Evolutionary conservation across 148 eudicot genomes (phyloP).

Genomic region (Chenopodium quinoa): DNA sequence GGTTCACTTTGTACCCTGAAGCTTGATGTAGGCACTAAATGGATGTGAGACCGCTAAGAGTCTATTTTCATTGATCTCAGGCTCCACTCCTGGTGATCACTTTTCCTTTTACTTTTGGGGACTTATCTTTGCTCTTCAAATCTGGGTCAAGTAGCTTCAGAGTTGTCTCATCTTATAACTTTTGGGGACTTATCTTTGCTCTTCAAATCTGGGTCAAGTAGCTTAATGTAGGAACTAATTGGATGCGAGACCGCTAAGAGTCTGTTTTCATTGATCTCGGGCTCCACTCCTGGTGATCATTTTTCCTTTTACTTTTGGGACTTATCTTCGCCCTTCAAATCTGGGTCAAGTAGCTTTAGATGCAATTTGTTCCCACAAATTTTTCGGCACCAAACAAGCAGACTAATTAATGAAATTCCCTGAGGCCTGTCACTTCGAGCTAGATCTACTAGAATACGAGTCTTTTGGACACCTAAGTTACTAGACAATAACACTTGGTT

Average conservation of each 20-base stretch:
- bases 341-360: too few relatives aligned
- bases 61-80: not conserved
- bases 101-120: not conserved
- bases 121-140: not conserved
- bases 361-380: not conserved
- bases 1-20: too few relatives aligned
- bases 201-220: too few relatives aligned
- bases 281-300: too few relatives aligned
- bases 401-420: not conserved
- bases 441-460: not conserved
- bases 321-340: not conserved
- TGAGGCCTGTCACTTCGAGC: not conserved
- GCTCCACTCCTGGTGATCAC: not conserved
- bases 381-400: not conserved
- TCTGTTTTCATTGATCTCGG: too few relatives aligned
- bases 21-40: not conserved
- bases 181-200: not conserved
- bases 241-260: not conserved
- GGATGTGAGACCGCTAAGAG: not conserved
- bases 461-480: not conserved
- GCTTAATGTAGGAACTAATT: not conserved
- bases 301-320: too few relatives aligned
- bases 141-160: too few relatives aligned
- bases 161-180: too few relatives aligned
- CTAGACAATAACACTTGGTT: not conserved